phyloP scores from a whole-genome alignment of 2,329 filamentous ascomycete genomes.

The Colletotrichum tofieldiae region DNA sequence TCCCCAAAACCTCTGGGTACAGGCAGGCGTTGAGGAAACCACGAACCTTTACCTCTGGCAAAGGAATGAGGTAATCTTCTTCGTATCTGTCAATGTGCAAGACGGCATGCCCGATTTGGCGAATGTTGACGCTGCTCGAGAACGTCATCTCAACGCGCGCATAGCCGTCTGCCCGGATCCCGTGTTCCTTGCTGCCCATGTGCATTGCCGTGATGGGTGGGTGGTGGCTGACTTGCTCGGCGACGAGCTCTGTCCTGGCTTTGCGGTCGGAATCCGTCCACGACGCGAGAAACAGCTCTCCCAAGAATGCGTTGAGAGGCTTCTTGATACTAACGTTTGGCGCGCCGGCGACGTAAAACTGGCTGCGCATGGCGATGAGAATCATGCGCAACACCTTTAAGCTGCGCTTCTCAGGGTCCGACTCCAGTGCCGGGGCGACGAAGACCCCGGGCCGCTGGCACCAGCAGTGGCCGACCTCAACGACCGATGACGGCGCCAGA shows the following conservation, averaged over 20 bases:
- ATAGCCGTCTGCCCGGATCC: slow-evolving; percentile 65
- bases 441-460: slow-evolving; percentile 64
- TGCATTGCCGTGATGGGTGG: slow-evolving; percentile 69
- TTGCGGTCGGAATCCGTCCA: slow-evolving; percentile 52
- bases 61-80: slow-evolving; percentile 65
- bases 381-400: slow-evolving; percentile 64
- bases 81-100: slow-evolving; percentile 64
- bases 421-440: slow-evolving; percentile 62
- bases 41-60: slow-evolving; percentile 64
- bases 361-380: slow-evolving; percentile 61
- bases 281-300: slow-evolving; percentile 64
- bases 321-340: slow-evolving; percentile 66
- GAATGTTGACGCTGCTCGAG: slow-evolving; percentile 64
- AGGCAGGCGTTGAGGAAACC: slow-evolving; percentile 63
- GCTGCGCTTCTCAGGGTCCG: slow-evolving; percentile 59
- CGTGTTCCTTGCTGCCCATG: slow-evolving; percentile 59
- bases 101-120: slow-evolving; percentile 66
- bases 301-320: slow-evolving; percentile 68
- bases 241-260: slow-evolving; percentile 52
- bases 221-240: slow-evolving; percentile 69
- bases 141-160: slow-evolving; percentile 69
- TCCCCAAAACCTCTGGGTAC: slow-evolving; percentile 64
- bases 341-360: slow-evolving; percentile 64
- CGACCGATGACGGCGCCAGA: slow-evolving; percentile 64
- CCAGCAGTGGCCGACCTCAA: slow-evolving; percentile 68